Conservation (phyloP, 2,329 filamentous ascomycete species). For the Alternaria conjuncta region DNA sequence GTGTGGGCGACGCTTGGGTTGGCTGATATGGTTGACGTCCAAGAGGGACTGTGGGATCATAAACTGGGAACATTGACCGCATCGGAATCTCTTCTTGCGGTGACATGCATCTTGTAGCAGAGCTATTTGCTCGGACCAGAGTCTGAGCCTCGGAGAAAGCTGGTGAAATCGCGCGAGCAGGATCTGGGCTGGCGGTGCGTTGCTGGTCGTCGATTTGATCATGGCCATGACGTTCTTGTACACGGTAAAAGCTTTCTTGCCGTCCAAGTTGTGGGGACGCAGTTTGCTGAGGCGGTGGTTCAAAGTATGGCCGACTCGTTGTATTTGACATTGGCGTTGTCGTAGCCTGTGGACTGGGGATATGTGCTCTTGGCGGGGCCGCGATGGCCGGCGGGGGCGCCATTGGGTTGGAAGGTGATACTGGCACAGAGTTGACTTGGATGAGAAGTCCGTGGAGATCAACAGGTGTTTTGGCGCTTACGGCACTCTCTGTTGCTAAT, state of each 20-base stretch:
- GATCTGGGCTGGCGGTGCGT: constrained; percentile 35
- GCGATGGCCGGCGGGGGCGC: constrained; percentile 27
- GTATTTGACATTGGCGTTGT: constrained; percentile 26
- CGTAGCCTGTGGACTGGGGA: constrained; percentile 26
- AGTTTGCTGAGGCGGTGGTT: constrained; percentile 30
- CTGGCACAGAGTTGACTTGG: constrained; percentile 48
- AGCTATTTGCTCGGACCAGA: constrained; percentile 47
- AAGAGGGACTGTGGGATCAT: constrained; percentile 71
- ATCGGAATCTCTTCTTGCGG: constrained; percentile 55
- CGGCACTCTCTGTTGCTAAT: constrained; percentile 37
- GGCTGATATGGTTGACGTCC: constrained; percentile 74
- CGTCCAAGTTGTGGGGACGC: constrained; percentile 24
- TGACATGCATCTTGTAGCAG: constrained; percentile 35
- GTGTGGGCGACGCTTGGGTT: constrained; percentile 67
- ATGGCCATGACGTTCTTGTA: constrained; percentile 23
- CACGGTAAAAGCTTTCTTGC: constrained; percentile 27
- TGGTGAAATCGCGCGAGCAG: constrained; percentile 41
- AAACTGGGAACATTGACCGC: constrained; percentile 77
- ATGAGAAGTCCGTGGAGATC: constrained; percentile 51
- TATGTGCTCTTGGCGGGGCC: constrained; percentile 37
- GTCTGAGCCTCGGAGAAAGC: constrained; percentile 45
- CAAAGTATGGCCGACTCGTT: constrained; percentile 28
- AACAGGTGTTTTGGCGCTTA: constrained; percentile 34
- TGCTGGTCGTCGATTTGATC: constrained; percentile 16
- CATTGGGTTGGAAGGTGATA: constrained; percentile 39